Evolutionary conservation across 805 yeast genomes (phyloP), one percentile per base, ranked within the genome.

Genomic region (Saccharomycopsis sp.): DNA sequence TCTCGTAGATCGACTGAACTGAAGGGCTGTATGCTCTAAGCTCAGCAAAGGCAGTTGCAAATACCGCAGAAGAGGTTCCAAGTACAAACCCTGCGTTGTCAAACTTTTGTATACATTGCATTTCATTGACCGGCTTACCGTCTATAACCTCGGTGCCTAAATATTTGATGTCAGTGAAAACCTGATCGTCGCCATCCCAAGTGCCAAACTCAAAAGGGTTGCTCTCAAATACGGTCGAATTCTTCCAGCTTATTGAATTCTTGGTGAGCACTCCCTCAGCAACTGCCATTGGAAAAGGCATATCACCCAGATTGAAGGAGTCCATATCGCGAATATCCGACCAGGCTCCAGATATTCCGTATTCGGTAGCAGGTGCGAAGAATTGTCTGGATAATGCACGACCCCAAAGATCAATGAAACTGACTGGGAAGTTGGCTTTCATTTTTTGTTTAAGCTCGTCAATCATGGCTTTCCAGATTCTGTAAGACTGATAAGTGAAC

Each of bases 61-160:
- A 68, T 87, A 89, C 75, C 87, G 89, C 54, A 87, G 96, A 86
- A 1, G 96, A 88, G 4, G 96, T 84, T 44, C 95, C 97, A 72
- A 89, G 74, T 34, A 88, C 72, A 66, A 82, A 91, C 3, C 96
- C 94, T 5, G 87, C 85, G 64, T 89, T 89, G 69, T 91, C 97
- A 60, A 78, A 84, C 1, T 91, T 91, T 1, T 73, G 78, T 57
- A 80, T 71, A 71, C 97, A 91, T 8, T 69, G 65, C 9, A 71
- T 70, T 41, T 70, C 68, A 18, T 68, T 64, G 3, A 64, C 64
- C 4, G 91, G 84, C 21, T 66, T 62, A 46, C 97, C 97, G 59
- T 81, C 75, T 29, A 73, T 64, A 37, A 85, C 77, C 18, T 77
- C 68, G 0, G 95, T 78, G 7, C 97, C 97, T 53, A 88, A 69